phyloP scores from a whole-genome alignment of 2,329 filamentous ascomycete genomes.

The Calonectria montana region DNA sequence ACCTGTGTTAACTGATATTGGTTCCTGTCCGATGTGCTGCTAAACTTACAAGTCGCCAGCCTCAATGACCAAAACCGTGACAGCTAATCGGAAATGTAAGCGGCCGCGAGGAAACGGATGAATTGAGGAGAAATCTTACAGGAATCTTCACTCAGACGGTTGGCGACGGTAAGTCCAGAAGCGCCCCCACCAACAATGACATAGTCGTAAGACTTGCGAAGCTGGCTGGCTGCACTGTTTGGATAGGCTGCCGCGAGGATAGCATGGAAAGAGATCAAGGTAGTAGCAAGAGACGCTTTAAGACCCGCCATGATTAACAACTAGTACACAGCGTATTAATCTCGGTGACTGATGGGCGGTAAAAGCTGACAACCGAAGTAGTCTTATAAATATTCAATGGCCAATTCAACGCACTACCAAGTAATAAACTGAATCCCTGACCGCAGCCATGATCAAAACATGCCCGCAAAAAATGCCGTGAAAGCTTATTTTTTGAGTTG shows the following conservation, averaged over 20 bases:
- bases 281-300: background rate
- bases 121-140: constrained; percentile 8
- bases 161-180: constrained; percentile 35
- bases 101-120: background rate
- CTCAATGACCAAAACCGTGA: constrained; percentile 35
- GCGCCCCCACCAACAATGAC: constrained; percentile 35
- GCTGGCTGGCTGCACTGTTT: background rate
- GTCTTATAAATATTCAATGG: background rate
- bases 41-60: constrained; percentile 36
- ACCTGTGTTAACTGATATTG: background rate
- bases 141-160: constrained; percentile 33
- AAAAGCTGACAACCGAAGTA: no score
- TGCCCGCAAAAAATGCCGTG: background rate
- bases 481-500: background rate
- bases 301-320: background rate
- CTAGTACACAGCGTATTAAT: no score
- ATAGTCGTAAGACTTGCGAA: constrained; percentile 31
- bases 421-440: background rate
- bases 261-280: background rate
- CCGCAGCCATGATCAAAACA: background rate
- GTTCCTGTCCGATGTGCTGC: background rate
- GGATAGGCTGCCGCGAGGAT: background rate
- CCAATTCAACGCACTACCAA: background rate
- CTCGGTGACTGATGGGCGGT: background rate
- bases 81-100: constrained; percentile 8